Conservation (phyloP, 2,329 filamentous ascomycete species). For the Colletotrichum endophyticum region DNA sequence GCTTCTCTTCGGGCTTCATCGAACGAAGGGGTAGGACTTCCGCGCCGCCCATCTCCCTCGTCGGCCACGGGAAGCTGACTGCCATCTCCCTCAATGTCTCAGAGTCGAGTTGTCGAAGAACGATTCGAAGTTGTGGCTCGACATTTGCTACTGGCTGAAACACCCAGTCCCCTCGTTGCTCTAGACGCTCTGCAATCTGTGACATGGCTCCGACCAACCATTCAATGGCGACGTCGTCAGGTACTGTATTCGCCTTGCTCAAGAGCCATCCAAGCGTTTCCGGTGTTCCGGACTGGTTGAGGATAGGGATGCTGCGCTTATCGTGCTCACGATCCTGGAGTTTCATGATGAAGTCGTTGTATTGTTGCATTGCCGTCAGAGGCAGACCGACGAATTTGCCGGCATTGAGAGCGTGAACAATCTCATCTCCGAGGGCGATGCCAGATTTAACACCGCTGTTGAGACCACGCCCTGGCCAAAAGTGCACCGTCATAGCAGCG, state of each 20-base stretch:
- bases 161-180: neutral
- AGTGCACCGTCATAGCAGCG: neutral
- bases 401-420: neutral
- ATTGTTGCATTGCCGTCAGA: conserved; percentile 33
- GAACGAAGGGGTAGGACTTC: conserved; percentile 39
- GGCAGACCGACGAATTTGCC: conserved; percentile 32
- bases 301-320: conserved; percentile 38
- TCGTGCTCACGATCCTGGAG: conserved; percentile 39
- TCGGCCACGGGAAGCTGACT: conserved; percentile 40
- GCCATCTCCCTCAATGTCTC: conserved; percentile 38
- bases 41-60: conserved; percentile 36
- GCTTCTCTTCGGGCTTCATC: conserved; percentile 39
- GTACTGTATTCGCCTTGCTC: conserved; percentile 26
- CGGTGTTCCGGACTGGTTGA: conserved; percentile 37
- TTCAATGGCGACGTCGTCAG: neutral
- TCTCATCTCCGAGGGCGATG: neutral
- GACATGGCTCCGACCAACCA: neutral
- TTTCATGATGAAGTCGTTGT: conserved; percentile 39
- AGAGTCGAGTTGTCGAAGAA: conserved; percentile 34
- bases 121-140: conserved; percentile 32
- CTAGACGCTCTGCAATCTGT: neutral
- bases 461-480: neutral
- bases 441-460: neutral
- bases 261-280: conserved; percentile 38
- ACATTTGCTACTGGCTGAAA: neutral